Evolutionary conservation across 441 rosid species (phyloP), one percentile per base, ranked within the genome.

Genomic region (Pelargonium australe): DNA sequence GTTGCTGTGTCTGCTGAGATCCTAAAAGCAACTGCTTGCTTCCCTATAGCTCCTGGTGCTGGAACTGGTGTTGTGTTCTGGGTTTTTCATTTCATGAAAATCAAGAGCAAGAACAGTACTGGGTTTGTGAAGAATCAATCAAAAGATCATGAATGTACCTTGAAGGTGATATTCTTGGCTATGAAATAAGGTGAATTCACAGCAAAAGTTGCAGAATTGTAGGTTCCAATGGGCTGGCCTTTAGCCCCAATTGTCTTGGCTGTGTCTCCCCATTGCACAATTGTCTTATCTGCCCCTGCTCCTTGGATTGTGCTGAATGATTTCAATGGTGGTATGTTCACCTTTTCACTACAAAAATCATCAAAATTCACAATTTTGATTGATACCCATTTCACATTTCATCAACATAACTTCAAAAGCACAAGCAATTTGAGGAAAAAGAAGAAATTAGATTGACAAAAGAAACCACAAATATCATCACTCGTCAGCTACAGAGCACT

Each of bases 11-110:
- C 99, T 2, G 83, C 99, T 0, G 99, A 95, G 72, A 92, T 90
- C 65, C 99, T 85, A 43, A 92, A 82, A 31, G 99, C 97, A 49
- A 95, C 97, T 0, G 99, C 99, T 68, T 95, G 99, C 69, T 90
- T 86, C 44, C 97, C 99, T 34, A 77, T 67, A 0, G 95, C 97
- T 16, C 99, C 97, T 0, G 99, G 91, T 40, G 89, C 71, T 7
- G 99, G 99, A 37, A 90, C 84, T 0, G 99, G 99, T 1, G 97
- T 74, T 2, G 96, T 92, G 75, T 95, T 95, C 99, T 93, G 81
- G 53, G 7, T 20, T 11, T 45, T 1, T 2, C 13, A 34, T 0
- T 8, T 7, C 34, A 7, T 55, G 13, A 13, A 44, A 17, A 12
- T 20, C 44, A 12, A 16, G 23, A 1, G 20, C 14, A 51, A 16